These are phyloP conservation scores for Hypholoma sublateritium DNA, from an alignment of 768 basidiomycete genomes.

Conservation along the genomic window DNA sequence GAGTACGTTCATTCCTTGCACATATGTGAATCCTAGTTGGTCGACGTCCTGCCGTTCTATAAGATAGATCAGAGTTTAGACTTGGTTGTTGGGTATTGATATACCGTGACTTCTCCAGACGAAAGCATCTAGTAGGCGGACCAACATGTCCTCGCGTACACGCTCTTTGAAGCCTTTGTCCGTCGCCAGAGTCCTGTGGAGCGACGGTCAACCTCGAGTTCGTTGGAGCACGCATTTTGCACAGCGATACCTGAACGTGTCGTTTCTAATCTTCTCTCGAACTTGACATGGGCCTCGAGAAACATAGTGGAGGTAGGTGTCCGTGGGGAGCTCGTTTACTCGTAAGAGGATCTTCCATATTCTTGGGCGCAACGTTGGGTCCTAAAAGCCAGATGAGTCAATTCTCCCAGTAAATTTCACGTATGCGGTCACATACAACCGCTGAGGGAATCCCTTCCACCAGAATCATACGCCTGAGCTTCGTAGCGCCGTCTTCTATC, in stretches of 20 bases:
- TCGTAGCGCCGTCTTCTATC: conserved; percentile 78
- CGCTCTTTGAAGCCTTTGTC: conserved; percentile 98
- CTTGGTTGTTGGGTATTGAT: conserved; percentile 1
- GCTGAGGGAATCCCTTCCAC: conserved; percentile 88
- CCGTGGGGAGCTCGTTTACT: conserved; percentile 75
- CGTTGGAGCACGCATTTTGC: not conserved
- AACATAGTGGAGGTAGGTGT: conserved; percentile 76
- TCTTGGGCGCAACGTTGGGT: conserved; percentile 79
- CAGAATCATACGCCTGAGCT: conserved; percentile 82
- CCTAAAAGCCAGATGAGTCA: conserved; percentile 41
- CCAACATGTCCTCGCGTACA: conserved; percentile 95
- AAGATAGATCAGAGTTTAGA: not conserved
- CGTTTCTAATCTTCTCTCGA: conserved; percentile 91
- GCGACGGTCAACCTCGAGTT: not conserved
- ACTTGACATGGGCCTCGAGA: conserved; percentile 84
- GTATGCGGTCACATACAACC: conserved; percentile 45
- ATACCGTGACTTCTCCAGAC: conserved; percentile 93
- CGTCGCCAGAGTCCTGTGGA: conserved; percentile 81
- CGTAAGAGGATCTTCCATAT: conserved; percentile 95
- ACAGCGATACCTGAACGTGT: conserved; percentile 79
- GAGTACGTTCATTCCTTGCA: conserved; percentile 99
- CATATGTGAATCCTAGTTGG: conserved; percentile 90
- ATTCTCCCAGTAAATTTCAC: too few species aligned
- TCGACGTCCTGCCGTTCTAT: conserved; percentile 75
- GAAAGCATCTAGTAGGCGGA: conserved; percentile 95